A percentile compares a stretch with the other conserved stretches of the same genome.
Conservation (phyloP, 352 stramenopile genomes). For the Phytophthora europaea region DNA sequence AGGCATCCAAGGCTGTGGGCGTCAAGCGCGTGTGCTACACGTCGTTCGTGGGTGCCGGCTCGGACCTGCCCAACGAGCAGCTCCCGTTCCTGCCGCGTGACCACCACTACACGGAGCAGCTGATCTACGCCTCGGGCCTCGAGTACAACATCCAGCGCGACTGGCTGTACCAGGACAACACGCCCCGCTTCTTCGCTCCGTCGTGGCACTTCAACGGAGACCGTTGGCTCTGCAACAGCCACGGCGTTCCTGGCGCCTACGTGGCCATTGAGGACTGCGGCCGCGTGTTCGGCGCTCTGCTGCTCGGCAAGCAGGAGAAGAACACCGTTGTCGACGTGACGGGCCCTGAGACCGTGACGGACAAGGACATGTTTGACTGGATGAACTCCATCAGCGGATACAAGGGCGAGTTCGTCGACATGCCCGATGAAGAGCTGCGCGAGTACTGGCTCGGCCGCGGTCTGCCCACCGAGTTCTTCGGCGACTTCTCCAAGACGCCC, state of each 20-base stretch:
- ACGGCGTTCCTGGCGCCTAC: slow-evolving; percentile 18
- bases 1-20: slow-evolving; percentile 22
- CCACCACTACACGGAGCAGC: slow-evolving; percentile 30
- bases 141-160: slow-evolving; percentile 41
- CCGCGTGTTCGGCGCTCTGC: slow-evolving; percentile 27
- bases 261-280: slow-evolving; percentile 29
- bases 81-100: slow-evolving; percentile 28
- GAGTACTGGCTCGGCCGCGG: slow-evolving; percentile 30
- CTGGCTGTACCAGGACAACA: slow-evolving; percentile 35
- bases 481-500: slow-evolving; percentile 33
- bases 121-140: slow-evolving; percentile 31
- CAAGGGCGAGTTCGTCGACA: slow-evolving; percentile 31
- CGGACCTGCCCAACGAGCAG: slow-evolving; percentile 22
- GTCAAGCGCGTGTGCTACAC: slow-evolving; percentile 34
- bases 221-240: slow-evolving; percentile 29
- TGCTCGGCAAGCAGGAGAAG: slow-evolving; percentile 31
- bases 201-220: slow-evolving; percentile 36
- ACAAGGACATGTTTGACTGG: slow-evolving; percentile 28
- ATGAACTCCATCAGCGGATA: slow-evolving; percentile 34
- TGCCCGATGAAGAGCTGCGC: slow-evolving; percentile 20
- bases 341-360: slow-evolving; percentile 16
- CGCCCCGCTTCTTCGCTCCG: slow-evolving; percentile 25
- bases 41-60: slow-evolving; percentile 24
- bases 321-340: slow-evolving; percentile 31
- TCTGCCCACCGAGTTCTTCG: slow-evolving; percentile 31